Base-by-base conservation (phyloP, 2,329 filamentous ascomycete species). In the Cladophialophora immunda region DNA sequence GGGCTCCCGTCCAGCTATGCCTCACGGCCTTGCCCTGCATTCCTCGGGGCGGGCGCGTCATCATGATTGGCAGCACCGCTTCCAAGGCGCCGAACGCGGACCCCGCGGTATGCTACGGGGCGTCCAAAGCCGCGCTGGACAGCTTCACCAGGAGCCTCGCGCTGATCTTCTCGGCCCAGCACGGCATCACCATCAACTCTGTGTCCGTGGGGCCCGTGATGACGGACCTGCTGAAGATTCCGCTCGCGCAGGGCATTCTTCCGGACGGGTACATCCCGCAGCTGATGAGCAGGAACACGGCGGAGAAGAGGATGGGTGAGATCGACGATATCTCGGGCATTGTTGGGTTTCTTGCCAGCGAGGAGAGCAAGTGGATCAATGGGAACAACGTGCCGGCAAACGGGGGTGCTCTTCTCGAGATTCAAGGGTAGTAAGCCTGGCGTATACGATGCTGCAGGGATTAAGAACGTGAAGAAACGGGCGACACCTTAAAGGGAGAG, bases 151-250 rank as follows among this genome's bases (percentile, higher is more conserved):
- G 62, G 29, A 54, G 32, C 17, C 56, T 65, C 17, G 62, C 62
- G 1, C 38, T 58, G 34, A 65, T 59, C 3, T 65, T 36, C 55
- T 27, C 52, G 13, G 32, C 55, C 7, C 36, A 41, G n/a, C 41
- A 58, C 22, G 62, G 62, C 45, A 65, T 65, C n/a, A 65, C 62
- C 34, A 32, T 65, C 55, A 65, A 65, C 56, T 65, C 62, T 3
- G 56, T 65, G 32, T 58, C 55, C 6, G 55, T 52, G 38, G 62
- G 62, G 1, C 11, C 55, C 7, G 58, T 56, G 17, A 54, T 53
- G 45, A 65, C 62, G 1, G 62, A 65, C 15, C 27, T 56, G 29
- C 22, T 65, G 7, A 38, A 27, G 22, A 30, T 34, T 4, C 32
- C 62, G 17, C n/a, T 59, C 25, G 55, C 59, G 5, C 30, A 34